Base-by-base conservation (phyloP, 495 filamentous ascomycete genomes). In the Bathelium albidoporum region DNA sequence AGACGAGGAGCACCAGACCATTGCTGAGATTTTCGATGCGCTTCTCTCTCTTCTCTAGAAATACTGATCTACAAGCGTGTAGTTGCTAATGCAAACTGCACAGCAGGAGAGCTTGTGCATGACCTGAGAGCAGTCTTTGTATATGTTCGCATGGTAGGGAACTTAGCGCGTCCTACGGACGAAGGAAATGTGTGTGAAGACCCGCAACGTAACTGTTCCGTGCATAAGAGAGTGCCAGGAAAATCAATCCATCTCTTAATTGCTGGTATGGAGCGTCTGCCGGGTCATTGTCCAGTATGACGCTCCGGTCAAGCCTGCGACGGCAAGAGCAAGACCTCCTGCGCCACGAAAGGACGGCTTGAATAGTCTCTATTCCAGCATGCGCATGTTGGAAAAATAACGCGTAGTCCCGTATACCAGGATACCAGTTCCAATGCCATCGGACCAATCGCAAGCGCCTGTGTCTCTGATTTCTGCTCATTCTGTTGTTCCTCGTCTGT, bases 361-460 rank as follows among this genome's bases (percentile, higher is more conserved):
- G 65, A 68, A 73, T 32, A 68, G 26, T 24, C 69, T 69, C 59
- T 60, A 62, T 59, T 70, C 60, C 18, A 73, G 61, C 43, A 64
- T 58, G 1, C 66, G 29, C 64, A 73, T 60, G n/a, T 62, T 62
- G 2, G 63, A 60, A 44, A 71, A 73, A 59, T 73, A 73, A n/a
- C 71, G 63, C 53, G 53, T 59, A 2, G 67, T 71, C 1, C 69
- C 71, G 61, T 73, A 70, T 11, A 60, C 65, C 0, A 73, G 63
- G 28, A 62, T 68, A 4, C 64, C 60, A 32, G 55, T 66, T 1
- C 71, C 71, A 24, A 62, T 69, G 16, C 59, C 69, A 20, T 71
- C 64, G 71, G 49, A 16, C 49, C 24, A 24, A 26, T 20, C 49
- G 29, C 49, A 29, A 55, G 49, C 26, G 7, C 7, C 20, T 55